Evolutionary conservation across 345 rosid species (phyloP), one percentile per base, ranked within the genome.

Genomic region (Hibiscus mutabilis): DNA sequence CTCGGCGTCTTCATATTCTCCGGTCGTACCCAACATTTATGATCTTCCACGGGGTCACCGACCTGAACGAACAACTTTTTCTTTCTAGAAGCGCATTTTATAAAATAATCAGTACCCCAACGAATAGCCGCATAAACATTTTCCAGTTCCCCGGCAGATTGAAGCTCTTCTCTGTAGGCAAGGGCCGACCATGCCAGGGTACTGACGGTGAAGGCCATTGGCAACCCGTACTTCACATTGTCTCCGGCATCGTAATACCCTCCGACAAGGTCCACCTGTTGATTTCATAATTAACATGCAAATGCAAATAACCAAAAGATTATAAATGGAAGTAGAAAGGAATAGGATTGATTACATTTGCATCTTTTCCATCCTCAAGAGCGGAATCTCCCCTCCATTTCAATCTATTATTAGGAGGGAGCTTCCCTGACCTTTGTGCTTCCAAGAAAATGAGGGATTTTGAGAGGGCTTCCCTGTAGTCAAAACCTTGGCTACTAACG

Each of bases 201-300:
- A 24, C 96, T 90, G 55, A 91, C 46, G 1, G 96, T 94, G 74
- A 90, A 94, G 2, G 98, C 98, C 97, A 91, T 84, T 1, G 97
- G 97, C 5, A 94, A 69, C 29, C 97, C 96, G 7, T 85, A 94
- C 75, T 94, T 91, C 33, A 94, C 91, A 59, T 94, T 91, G 81
- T 91, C 95, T 37, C 98, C 95, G 1, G 96, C 96, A 74, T 94
- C 97, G 73, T 94, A 94, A 73, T 89, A 91, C 58, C 98, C 98
- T 47, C 98, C 98, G 0, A 72, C 79, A 27, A 94, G 89, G 78
- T 94, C 92, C 77, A 84, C 84, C 98, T 91, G 15, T 27, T 25
- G 18, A 49, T 49, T 5, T 18, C 57, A 53, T 18, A 51, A 18
- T 15, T 13, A 10, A 14, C 51, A 64, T 18, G 24, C 15, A n/a